These are phyloP conservation scores for Rhizophagus sp. DNA, from an alignment of 192 early-diverging fungal species.

Conservation along the genomic window DNA sequence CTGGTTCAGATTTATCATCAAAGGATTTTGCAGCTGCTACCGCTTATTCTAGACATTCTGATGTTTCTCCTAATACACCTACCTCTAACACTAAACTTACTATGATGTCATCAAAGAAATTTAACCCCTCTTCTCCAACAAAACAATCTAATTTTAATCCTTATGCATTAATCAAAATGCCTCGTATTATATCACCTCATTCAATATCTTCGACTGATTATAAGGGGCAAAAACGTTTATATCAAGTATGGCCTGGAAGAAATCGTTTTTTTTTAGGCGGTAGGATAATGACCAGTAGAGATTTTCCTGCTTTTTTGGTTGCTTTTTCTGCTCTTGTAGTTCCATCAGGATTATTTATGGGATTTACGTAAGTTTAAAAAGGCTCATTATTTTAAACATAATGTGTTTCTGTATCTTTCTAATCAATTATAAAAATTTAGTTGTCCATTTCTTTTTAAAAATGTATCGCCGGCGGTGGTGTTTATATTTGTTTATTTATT, in stretches of 20 bases:
- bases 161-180: neutral
- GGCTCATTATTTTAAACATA: neutral
- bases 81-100: neutral
- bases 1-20: neutral
- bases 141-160: neutral
- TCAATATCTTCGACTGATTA: neutral
- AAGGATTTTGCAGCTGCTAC: constrained; percentile 5
- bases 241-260: constrained; percentile 52
- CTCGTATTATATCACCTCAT: neutral
- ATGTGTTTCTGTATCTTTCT: neutral
- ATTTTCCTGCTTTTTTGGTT: constrained; percentile 61
- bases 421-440: constrained; percentile 36
- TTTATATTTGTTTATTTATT: constrained; percentile 71
- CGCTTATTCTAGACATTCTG: constrained; percentile 10
- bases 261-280: constrained; percentile 66
- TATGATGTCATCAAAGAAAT: neutral
- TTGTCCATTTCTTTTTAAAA: constrained; percentile 65
- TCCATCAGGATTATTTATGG: constrained; percentile 61
- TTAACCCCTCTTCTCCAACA: neutral
- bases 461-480: constrained; percentile 59
- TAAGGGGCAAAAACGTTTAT: constrained; percentile 27
- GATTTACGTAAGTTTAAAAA: constrained; percentile 44
- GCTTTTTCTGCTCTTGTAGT: constrained; percentile 56
- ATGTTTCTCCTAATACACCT: neutral
- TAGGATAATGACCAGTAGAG: constrained; percentile 65